Conservation (phyloP, 352 stramenopile species). For the Blastocystis sp. region DNA sequence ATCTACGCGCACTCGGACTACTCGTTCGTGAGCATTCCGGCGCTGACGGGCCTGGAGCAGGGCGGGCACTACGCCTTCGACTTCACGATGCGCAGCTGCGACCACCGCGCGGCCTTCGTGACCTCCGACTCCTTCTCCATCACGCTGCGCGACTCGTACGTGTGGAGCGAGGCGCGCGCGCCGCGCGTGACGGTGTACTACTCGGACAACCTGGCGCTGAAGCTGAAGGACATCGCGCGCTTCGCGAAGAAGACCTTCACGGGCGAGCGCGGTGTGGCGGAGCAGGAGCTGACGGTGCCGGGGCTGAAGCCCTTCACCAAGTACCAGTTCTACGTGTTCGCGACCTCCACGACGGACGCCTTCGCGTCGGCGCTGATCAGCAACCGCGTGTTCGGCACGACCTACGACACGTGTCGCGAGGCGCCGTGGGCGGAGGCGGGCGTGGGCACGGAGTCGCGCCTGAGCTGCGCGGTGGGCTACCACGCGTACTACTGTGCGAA, state of each 20-base stretch:
- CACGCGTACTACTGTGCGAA: conserved; percentile 33
- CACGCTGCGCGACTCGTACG: conserved; percentile 6
- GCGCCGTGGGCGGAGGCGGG: neutral
- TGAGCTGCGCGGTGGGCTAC: conserved; percentile 23
- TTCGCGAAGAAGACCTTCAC: conserved; percentile 14
- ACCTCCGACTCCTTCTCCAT: conserved; percentile 32
- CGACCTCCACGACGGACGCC: neutral
- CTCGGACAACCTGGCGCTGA: neutral
- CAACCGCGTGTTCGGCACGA: neutral
- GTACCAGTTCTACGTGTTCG: conserved; percentile 42
- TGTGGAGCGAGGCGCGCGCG: neutral
- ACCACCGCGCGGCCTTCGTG: neutral
- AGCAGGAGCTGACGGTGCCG: neutral
- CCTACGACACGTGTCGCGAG: neutral
- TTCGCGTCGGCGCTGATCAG: neutral
- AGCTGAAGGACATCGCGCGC: no score
- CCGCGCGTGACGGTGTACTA: conserved; percentile 5
- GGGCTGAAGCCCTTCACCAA: neutral
- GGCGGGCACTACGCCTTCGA: conserved; percentile 5
- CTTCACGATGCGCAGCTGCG: conserved; percentile 33
- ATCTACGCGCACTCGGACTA: conserved; percentile 3
- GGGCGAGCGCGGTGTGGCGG: neutral
- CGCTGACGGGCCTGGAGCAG: neutral
- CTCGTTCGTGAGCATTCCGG: conserved; percentile 1
- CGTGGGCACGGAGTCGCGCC: conserved; percentile 3